phyloP scores from a whole-genome alignment of 108 stramenopile genomes.

The Chaetoceros muelleri region DNA sequence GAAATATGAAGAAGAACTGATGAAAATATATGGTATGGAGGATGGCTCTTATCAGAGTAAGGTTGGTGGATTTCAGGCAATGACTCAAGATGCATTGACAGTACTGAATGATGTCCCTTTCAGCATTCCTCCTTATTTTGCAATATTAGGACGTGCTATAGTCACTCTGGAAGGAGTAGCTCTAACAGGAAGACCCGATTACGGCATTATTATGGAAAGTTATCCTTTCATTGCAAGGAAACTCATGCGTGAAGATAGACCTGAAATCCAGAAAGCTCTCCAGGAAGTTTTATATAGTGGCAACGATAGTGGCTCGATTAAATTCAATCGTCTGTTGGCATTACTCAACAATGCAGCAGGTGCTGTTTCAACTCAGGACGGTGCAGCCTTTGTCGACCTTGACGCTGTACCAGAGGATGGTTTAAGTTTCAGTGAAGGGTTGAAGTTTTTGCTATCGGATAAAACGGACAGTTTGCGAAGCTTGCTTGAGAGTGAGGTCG shows the following conservation, averaged over 20 bases:
- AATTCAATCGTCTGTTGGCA: conserved; percentile 59
- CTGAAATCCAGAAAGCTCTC: conserved; percentile 67
- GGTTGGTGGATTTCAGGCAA: conserved; percentile 80
- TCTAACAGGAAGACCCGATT: conserved; percentile 67
- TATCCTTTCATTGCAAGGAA: conserved; percentile 88
- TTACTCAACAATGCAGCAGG: conserved; percentile 80
- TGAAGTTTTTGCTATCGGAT: conserved; percentile 64
- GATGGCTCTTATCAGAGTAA: conserved; percentile 42
- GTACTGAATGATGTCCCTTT: conserved; percentile 87
- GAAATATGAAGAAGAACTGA: conserved; percentile 75
- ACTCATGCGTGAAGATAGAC: conserved; percentile 60
- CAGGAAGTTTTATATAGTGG: conserved; percentile 77
- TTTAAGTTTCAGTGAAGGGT: conserved; percentile 43
- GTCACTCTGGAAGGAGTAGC: conserved; percentile 88
- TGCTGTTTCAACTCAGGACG: conserved; percentile 45
- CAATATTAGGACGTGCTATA: conserved; percentile 73
- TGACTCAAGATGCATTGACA: conserved; percentile 76
- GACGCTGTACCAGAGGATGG: conserved; percentile 77
- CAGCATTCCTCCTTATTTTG: conserved; percentile 79
- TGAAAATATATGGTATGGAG: conserved; percentile 78
- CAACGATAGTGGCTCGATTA: conserved; percentile 34
- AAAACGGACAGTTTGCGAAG: conserved; percentile 58
- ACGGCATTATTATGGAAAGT: conserved; percentile 81
- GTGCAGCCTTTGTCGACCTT: conserved; percentile 77
- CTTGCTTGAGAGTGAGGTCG: conserved; percentile 65